Evolutionary conservation across 2,329 filamentous ascomycete genomes (phyloP).

Genomic region (Capronia coronata): DNA sequence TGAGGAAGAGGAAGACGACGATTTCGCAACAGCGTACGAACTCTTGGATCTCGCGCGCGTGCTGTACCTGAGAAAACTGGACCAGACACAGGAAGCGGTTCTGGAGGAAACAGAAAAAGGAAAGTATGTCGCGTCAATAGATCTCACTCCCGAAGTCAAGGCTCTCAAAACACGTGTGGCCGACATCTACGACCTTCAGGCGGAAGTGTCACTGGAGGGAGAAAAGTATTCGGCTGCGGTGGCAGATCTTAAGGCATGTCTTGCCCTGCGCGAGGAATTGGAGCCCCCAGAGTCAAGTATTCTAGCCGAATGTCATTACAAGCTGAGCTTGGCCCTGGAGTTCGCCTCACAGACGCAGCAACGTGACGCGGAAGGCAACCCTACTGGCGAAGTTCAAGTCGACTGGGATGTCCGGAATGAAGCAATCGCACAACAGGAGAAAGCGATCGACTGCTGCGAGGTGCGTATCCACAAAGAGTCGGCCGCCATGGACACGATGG

Average conservation of each 20-base stretch:
- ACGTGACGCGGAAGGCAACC: slow-evolving; percentile 37
- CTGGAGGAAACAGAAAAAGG: slow-evolving; percentile 40
- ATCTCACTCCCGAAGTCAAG: slow-evolving; percentile 37
- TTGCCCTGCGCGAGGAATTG: slow-evolving; percentile 71
- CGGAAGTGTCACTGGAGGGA: slow-evolving; percentile 95
- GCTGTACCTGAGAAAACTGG: slow-evolving; percentile 52
- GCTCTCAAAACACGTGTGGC: slow-evolving; percentile 79
- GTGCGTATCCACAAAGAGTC: slow-evolving; percentile 51
- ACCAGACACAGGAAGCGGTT: slow-evolving; percentile 37
- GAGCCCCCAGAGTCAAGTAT: slow-evolving; percentile 75
- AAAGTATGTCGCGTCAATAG: slow-evolving; percentile 34
- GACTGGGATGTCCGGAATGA: slow-evolving; percentile 53
- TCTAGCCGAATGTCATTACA: slow-evolving; percentile 91
- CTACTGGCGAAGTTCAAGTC: slow-evolving; percentile 39
- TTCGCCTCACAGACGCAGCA: slow-evolving; percentile 70
- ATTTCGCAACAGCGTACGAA: slow-evolving; percentile 59
- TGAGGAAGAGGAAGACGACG: slow-evolving; percentile 53
- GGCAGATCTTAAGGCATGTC: slow-evolving; percentile 68
- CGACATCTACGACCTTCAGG: slow-evolving; percentile 87
- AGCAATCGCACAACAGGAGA: slow-evolving; percentile 54
- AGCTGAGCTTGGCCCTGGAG: slow-evolving; percentile 88
- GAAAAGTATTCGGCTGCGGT: slow-evolving; percentile 89
- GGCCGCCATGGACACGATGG: slow-evolving; percentile 36
- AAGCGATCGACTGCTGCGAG: slow-evolving; percentile 54
- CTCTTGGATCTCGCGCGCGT: slow-evolving; percentile 58